Evolutionary conservation across 768 basidiomycete genomes (phyloP).

Genomic region (Podaxis mareebaensis): DNA sequence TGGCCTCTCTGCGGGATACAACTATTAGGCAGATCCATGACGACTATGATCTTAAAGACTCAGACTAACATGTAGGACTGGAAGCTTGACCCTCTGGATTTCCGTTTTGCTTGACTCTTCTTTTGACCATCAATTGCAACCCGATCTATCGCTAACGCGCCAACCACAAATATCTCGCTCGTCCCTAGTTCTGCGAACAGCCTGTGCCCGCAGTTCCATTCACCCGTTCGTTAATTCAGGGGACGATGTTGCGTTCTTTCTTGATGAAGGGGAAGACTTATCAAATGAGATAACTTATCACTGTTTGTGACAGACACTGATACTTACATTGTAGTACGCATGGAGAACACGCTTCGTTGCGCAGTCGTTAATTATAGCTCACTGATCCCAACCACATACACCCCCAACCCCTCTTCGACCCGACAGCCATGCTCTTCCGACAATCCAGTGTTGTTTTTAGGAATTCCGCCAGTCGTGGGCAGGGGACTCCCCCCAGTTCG

Average conservation of each 20-base stretch:
- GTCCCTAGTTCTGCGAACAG: not conserved
- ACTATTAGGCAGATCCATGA: conserved; percentile 76
- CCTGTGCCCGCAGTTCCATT: not conserved
- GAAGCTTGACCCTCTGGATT: not conserved
- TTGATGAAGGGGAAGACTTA: not conserved
- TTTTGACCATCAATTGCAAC: not conserved
- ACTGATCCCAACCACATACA: not conserved
- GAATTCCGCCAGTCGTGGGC: not conserved
- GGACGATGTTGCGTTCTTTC: not conserved
- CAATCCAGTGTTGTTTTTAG: not conserved
- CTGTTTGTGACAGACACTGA: not conserved
- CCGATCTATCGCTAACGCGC: not conserved
- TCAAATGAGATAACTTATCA: not conserved
- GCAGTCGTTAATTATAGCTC: not conserved
- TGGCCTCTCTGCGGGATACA: conserved; percentile 67
- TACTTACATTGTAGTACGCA: not conserved
- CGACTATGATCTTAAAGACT: conserved; percentile 62
- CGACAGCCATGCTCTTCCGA: not conserved
- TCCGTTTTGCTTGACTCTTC: not conserved
- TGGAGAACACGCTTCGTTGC: conserved; percentile 3
- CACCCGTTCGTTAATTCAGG: not conserved
- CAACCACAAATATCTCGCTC: not conserved
- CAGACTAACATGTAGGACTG: conserved; percentile 42
- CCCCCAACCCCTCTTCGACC: not conserved
- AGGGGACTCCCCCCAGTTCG: not conserved